These are phyloP conservation scores for Lonicera japonica DNA, from an alignment of 129 eudicot species.

Conservation along the genomic window DNA sequence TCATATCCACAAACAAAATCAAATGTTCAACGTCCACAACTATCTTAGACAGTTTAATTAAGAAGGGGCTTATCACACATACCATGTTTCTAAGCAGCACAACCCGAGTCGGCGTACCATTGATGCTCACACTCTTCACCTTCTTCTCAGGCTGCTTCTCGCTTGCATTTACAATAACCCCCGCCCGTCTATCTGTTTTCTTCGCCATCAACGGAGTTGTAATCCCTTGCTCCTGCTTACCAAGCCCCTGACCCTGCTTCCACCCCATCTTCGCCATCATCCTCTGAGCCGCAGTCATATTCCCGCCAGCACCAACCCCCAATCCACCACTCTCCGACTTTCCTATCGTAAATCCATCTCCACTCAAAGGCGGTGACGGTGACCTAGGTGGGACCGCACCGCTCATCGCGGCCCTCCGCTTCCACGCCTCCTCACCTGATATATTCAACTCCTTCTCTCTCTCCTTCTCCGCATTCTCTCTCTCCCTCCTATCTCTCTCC, in stretches of 20 bases:
- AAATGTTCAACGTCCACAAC: neutral
- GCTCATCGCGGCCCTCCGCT: constrained; percentile 78
- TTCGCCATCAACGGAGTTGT: constrained; percentile 91
- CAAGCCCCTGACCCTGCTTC: constrained; percentile 91
- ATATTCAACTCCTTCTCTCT: constrained; percentile 43
- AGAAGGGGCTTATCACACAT: constrained; percentile 8
- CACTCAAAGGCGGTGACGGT: constrained; percentile 39
- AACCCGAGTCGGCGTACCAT: constrained; percentile 79
- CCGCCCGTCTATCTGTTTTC: constrained; percentile 91
- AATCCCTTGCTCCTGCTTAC: constrained; percentile 93
- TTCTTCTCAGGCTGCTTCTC: constrained; percentile 67
- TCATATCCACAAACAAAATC: too few species aligned
- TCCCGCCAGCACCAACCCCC: constrained; percentile 93
- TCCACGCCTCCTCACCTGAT: constrained; percentile 91
- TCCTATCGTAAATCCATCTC: constrained; percentile 70
- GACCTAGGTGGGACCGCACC: constrained; percentile 41
- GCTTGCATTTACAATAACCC: constrained; percentile 90
- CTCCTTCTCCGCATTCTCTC: constrained; percentile 38
- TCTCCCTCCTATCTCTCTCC: constrained; percentile 39
- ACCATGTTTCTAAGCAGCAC: constrained; percentile 90
- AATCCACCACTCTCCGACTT: constrained; percentile 76
- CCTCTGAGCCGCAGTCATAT: constrained; percentile 94
- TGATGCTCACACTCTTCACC: constrained; percentile 71
- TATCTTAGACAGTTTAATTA: neutral
- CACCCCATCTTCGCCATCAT: constrained; percentile 99